Evolutionary conservation across 148 eudicot genomes (phyloP).

Genomic region (Cornus suecica): DNA sequence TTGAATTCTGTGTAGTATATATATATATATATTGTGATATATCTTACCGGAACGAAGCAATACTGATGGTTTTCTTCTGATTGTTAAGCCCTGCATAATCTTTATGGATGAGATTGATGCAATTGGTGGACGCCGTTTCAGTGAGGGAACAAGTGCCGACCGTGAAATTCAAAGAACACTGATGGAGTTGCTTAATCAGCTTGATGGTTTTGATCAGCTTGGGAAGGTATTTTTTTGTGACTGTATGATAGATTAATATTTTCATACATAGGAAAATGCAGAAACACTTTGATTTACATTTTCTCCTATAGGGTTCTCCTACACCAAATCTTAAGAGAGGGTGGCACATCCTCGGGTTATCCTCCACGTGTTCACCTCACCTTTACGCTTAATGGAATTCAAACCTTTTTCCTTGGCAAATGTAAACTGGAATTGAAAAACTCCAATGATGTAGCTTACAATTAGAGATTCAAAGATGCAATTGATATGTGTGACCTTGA

Average conservation of each 20-base stretch:
- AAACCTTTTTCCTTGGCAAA: background rate
- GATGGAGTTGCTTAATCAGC: slow-evolving; percentile 92
- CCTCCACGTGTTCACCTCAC: background rate
- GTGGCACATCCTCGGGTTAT: background rate
- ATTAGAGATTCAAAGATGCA: background rate
- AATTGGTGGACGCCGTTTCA: slow-evolving; percentile 95
- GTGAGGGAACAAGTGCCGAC: slow-evolving; percentile 99
- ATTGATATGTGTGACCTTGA: background rate
- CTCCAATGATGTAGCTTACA: background rate
- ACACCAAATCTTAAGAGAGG: background rate
- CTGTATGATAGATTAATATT: background rate
- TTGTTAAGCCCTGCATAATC: slow-evolving; percentile 83
- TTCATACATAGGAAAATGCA: background rate
- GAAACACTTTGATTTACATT: background rate
- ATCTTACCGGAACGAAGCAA: background rate
- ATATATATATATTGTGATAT: background rate
- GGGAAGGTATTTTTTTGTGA: slow-evolving; percentile 59
- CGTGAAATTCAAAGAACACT: slow-evolving; percentile 98
- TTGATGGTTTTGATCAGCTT: slow-evolving; percentile 92
- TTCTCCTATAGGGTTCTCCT: background rate
- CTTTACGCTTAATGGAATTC: background rate
- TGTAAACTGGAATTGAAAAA: background rate
- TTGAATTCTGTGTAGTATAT: background rate
- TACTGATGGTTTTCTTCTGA: slow-evolving; percentile 2
- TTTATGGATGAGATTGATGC: slow-evolving; percentile 99